Evolutionary conservation across 1,284 basidiomycete species (phyloP), one percentile per base, ranked within the genome.

Genomic region (Pyrrhoderma lamaoense): DNA sequence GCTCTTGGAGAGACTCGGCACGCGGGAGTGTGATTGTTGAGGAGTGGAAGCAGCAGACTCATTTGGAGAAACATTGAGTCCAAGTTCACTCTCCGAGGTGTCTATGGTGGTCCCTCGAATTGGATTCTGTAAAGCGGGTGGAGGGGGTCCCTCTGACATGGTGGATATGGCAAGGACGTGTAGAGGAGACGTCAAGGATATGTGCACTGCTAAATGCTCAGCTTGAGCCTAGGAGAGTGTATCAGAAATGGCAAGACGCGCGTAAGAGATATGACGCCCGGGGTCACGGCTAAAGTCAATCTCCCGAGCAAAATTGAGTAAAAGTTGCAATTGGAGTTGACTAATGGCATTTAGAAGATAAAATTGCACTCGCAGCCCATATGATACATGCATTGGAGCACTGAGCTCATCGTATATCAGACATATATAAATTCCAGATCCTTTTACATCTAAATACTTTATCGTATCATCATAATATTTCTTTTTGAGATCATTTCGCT

Each of bases 61-160:
- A 42, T 42, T 16, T 8, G 3, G 22, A 3, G 47, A 3, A 4
- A 40, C 39, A 21, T 47, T 49, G 19, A 62, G 56, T 11, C 61
- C 61, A 36, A 63, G 58, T 22, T 52, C 42, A 16, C 37, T 34
- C 23, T 57, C 53, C 31, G 57, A 58, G 2, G 61, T 63, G 39
- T 61, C 55, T 9, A 63, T 57, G 22, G 60, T 62, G n/a, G 62
- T 63, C 1, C 61, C 61, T 16, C 48, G 42, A 16, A 59, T 53
- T 11, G 62, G 61, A 50, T 61, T 63, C 58, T 61, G 60, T 5
- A 60, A 44, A 3, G 47, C 43, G 13, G 55, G 57, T 25, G 47
- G 54, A 27, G 59, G 60, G 39, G 53, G 50, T 5, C 46, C 45
- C 5, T 37, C 27, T 14, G 57, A 53, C 51, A 56, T 57, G 23